Percentiles rank a stretch among this genome's conserved stretches.
Evolutionary conservation across 768 basidiomycete species (phyloP).

Genomic region (Mycena epipterygia): DNA sequence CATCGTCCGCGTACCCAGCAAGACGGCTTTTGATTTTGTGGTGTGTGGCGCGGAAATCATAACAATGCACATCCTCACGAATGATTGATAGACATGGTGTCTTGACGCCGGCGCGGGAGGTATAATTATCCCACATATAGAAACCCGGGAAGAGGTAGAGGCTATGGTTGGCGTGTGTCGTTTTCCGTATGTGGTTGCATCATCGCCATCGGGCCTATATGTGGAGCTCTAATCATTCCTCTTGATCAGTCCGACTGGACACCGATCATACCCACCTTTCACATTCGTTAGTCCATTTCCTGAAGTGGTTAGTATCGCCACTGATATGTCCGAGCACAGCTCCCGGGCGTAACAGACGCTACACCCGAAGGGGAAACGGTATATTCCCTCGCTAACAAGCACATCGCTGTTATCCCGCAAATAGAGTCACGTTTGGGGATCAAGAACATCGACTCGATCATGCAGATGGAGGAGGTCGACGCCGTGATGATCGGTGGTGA

Average conservation of each 20-base stretch:
- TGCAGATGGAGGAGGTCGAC: constrained; percentile 29
- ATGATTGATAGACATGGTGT: neutral
- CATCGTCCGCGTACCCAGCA: constrained; percentile 33
- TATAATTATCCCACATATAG: constrained; percentile 34
- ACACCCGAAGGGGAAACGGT: constrained; percentile 32
- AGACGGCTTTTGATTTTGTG: constrained; percentile 34
- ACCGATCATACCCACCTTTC: constrained; percentile 37
- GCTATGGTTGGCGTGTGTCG: constrained; percentile 20
- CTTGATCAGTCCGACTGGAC: constrained; percentile 26
- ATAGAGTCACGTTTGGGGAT: constrained; percentile 32
- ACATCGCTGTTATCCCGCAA: constrained; percentile 35
- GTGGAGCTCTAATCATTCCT: neutral
- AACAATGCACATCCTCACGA: neutral
- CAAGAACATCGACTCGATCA: constrained; percentile 30
- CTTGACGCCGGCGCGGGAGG: constrained; percentile 36
- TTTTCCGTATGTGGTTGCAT: constrained; percentile 1
- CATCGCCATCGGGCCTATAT: neutral
- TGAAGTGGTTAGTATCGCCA: neutral
- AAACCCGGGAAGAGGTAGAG: constrained; percentile 28
- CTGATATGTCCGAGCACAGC: constrained; percentile 11
- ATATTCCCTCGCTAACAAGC: constrained; percentile 33
- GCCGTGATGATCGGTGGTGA: constrained; percentile 35
- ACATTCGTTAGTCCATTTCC: constrained; percentile 26
- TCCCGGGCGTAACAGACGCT: constrained; percentile 30
- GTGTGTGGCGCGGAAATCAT: neutral